These are phyloP conservation scores for Geum urbanum DNA, from an alignment of 306 rosid species.

Conservation along the genomic window DNA sequence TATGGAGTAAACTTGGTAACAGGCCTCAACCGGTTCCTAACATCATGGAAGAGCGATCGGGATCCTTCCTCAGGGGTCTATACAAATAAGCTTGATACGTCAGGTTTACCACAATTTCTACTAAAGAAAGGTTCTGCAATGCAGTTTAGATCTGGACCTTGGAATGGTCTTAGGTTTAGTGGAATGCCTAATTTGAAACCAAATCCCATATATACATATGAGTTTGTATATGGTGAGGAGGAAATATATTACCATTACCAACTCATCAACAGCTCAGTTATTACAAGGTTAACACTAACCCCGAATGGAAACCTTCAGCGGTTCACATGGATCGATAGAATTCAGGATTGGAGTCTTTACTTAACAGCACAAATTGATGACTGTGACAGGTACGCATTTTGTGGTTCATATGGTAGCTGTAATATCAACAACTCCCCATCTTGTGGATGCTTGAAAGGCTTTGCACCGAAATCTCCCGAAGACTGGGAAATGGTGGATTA, in stretches of 20 bases:
- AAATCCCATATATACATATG: constrained; percentile 8
- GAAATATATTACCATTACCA: constrained; percentile 13
- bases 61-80: constrained; percentile 19
- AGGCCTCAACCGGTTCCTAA: constrained; percentile 2
- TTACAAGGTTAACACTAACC: constrained; percentile 3
- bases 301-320: constrained; percentile 14
- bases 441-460: constrained; percentile 39
- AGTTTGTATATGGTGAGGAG: constrained; percentile 5
- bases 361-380: constrained; percentile 17
- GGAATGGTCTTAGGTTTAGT: constrained; percentile 25
- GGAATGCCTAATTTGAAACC: constrained; percentile 27
- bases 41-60: constrained; percentile 20
- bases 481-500: constrained; percentile 28
- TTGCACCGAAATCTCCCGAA: constrained; percentile 27
- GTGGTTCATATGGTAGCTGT: constrained; percentile 43
- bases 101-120: constrained; percentile 1
- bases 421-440: constrained; percentile 18
- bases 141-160: constrained; percentile 5
- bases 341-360: constrained; percentile 15
- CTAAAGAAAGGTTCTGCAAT: not conserved
- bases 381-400: constrained; percentile 15
- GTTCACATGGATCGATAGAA: constrained; percentile 20
- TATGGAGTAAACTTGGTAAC: not conserved
- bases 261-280: constrained; percentile 1
- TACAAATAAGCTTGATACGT: not conserved